Base-by-base conservation (phyloP, 495 filamentous ascomycete genomes). In the Recurvomyces mirabilis region DNA sequence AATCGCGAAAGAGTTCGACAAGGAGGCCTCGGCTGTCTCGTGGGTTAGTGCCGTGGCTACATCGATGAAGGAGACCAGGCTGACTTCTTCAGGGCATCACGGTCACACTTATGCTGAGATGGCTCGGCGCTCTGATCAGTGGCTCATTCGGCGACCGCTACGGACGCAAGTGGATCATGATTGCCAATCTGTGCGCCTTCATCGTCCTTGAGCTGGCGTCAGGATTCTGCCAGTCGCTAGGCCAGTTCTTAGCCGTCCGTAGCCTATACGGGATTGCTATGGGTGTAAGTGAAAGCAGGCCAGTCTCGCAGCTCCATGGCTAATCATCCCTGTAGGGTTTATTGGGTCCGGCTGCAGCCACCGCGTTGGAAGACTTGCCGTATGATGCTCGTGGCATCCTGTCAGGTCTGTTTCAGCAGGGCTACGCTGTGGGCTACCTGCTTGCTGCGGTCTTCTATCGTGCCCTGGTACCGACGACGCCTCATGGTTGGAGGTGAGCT, bases 131-230 rank as follows among this genome's bases (percentile, higher is more conserved):
- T 17, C 43, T 57, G 5, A 52, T 60, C 34, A 52, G 54, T 29
- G 57, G 57, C 5, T 42, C 28, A n/a, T 22, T 57, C 12, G 43
- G 51, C 21, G 57, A 60, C 42, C 34, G 45, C 28, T 93, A 79
- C 56, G 85, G 85, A 25, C 73, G 85, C 13, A 93, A 87, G 60
- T 91, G 82, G 32, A 46, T 53, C 10, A 43, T 60, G 31, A 47
- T 60, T 22, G 39, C 42, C 40, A 57, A 57, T 28, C 38, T 57
- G 9, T 12, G 11, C 21, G 15, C 45, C 5, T 55, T 60, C 42
- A 55, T 60, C 30, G 38, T 54, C 7, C 43, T 60, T 3, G 58
- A 60, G 29, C 41, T 60, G 5, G 55, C 25, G 14, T 47, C 58
- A 12, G 58, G 55, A 19, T 60, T 60, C 42, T 41, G 40, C 18